Conservation (phyloP, 2,329 filamentous ascomycete genomes). For the Pleoardoris graminearum region DNA sequence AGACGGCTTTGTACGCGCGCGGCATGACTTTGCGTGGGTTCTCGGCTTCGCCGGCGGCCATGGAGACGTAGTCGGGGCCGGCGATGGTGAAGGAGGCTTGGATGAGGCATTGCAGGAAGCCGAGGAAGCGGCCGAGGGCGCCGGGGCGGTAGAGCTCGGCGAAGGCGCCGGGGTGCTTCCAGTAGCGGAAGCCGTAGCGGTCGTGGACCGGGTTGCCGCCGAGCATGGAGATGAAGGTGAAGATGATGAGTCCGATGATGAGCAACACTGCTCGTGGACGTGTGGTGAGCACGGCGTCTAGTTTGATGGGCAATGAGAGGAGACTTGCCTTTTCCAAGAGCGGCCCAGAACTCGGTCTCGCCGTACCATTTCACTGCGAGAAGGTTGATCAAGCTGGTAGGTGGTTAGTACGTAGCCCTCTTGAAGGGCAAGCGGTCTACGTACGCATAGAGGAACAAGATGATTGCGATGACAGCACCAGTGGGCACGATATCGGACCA, state of each 20-base stretch:
- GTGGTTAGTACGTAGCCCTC: constrained; percentile 14
- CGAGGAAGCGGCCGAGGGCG: constrained; percentile 70
- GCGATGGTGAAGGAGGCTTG: constrained; percentile 56
- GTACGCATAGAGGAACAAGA: constrained; percentile 62
- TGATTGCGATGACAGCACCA: constrained; percentile 64
- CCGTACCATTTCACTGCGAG: constrained; percentile 59
- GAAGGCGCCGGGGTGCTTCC: constrained; percentile 69
- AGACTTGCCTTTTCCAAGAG: constrained; percentile 55
- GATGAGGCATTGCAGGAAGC: constrained; percentile 76
- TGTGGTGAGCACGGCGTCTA: background rate
- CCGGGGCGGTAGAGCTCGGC: constrained; percentile 66
- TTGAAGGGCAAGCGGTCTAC: constrained; percentile 24
- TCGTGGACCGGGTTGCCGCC: constrained; percentile 73
- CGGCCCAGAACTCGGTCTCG: constrained; percentile 70
- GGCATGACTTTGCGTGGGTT: constrained; percentile 61
- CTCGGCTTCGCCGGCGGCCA: constrained; percentile 54
- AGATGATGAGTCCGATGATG: constrained; percentile 52
- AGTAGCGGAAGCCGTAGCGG: constrained; percentile 53
- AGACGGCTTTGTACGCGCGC: constrained; percentile 75
- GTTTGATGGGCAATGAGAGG: background rate
- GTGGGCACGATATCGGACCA: constrained; percentile 61
- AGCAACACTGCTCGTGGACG: constrained; percentile 43
- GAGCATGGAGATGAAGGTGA: constrained; percentile 80
- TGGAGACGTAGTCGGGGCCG: constrained; percentile 55
- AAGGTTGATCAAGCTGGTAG: constrained; percentile 62